Conservation (phyloP, 176 grass and related monocot genomes). For the Secale cereale region DNA sequence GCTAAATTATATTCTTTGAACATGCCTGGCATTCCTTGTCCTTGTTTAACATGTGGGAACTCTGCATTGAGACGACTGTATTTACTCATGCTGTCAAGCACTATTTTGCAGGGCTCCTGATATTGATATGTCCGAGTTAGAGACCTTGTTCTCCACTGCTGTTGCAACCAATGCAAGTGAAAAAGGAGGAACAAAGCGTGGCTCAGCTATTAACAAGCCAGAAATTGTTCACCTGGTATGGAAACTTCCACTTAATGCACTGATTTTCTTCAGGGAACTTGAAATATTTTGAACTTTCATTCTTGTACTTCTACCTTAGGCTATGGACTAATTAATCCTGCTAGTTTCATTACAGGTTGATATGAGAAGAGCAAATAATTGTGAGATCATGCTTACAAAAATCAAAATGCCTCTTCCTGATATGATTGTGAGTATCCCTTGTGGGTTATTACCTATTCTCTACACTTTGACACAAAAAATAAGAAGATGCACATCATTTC, state of each 20-base stretch:
- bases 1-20: no score
- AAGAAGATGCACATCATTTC: slow-evolving; percentile 7
- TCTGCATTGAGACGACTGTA: slow-evolving; percentile 24
- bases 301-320: slow-evolving; percentile 16
- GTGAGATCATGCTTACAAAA: slow-evolving; percentile 99
- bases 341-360: slow-evolving; percentile 74
- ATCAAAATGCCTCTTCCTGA: slow-evolving; percentile 99
- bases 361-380: slow-evolving; percentile 97
- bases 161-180: slow-evolving; percentile 49
- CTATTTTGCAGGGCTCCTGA: slow-evolving; percentile 68
- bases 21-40: not conserved
- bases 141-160: slow-evolving; percentile 75
- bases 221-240: slow-evolving; percentile 94
- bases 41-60: not conserved
- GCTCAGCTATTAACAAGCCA: slow-evolving; percentile 68
- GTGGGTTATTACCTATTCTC: slow-evolving; percentile 7
- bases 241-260: slow-evolving; percentile 2
- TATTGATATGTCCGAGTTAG: slow-evolving; percentile 74
- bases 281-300: not conserved
- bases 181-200: slow-evolving; percentile 65
- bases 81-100: slow-evolving; percentile 7
- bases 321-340: slow-evolving; percentile 20
- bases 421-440: slow-evolving; percentile 88
- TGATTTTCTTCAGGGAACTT: not conserved
- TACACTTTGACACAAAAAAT: not conserved